A percentile compares a stretch with the other conserved stretches of the same genome.
Conservation (phyloP, 495 filamentous ascomycete species). For the Coniosporium apollinis region DNA sequence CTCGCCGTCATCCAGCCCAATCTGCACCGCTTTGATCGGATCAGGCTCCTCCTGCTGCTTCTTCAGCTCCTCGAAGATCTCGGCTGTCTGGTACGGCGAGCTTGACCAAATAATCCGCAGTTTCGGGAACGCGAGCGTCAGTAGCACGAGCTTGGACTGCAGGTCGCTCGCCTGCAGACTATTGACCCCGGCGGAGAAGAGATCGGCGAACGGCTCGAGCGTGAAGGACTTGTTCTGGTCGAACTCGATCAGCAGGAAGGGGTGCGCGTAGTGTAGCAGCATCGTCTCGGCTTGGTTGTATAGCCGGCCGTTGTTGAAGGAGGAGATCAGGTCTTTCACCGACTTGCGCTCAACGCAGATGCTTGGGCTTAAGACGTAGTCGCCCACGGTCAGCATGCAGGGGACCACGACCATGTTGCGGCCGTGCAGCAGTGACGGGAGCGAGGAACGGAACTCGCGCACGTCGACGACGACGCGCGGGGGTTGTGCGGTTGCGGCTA, state of each 20-base stretch:
- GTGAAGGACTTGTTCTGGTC: conserved; percentile 96
- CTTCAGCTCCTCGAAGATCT: conserved; percentile 91
- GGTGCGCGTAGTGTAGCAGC: conserved; percentile 78
- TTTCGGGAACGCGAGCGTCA: conserved; percentile 81
- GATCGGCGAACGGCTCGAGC: conserved; percentile 76
- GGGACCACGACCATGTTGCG: conserved; percentile 72
- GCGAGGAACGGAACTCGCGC: conserved; percentile 83
- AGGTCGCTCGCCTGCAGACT: conserved; percentile 46
- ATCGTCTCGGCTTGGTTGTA: conserved; percentile 89
- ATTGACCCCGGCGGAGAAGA: conserved; percentile 41
- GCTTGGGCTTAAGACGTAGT: conserved; percentile 80
- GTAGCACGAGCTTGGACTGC: conserved; percentile 79
- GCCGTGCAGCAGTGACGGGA: conserved; percentile 83
- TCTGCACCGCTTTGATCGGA: conserved; percentile 67
- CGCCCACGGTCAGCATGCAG: conserved; percentile 89
- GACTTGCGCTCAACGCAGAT: conserved; percentile 94
- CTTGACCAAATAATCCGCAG: conserved; percentile 88
- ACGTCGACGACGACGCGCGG: conserved; percentile 89
- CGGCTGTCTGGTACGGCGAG: conserved; percentile 86
- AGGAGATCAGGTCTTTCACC: conserved; percentile 75
- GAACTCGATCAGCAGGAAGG: conserved; percentile 92
- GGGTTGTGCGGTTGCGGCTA: conserved; percentile 79
- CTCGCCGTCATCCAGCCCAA: conserved; percentile 53
- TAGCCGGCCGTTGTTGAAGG: conserved; percentile 77
- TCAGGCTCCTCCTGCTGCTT: conserved; percentile 78